phyloP scores from a whole-genome alignment of 1,139 yeast genomes.

The Diutina sp. region DNA sequence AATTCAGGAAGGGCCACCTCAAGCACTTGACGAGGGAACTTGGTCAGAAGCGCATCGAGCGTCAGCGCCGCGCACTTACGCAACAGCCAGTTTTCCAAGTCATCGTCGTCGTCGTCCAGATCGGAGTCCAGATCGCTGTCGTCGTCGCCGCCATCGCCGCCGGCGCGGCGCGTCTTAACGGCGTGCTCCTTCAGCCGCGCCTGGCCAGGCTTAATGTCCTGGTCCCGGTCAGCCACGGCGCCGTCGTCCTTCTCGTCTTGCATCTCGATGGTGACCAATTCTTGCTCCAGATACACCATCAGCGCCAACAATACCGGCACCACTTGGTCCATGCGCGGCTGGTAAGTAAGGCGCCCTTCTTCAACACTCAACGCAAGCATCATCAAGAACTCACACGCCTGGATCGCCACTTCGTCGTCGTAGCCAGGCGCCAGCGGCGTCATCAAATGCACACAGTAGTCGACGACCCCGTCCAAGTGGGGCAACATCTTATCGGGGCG shows the following conservation, averaged over 20 bases:
- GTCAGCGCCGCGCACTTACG: constrained; percentile 94
- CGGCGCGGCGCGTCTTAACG: constrained; percentile 13
- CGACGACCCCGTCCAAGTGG: constrained; percentile 74
- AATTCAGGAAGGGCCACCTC: constrained; percentile 61
- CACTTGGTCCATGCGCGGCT: constrained; percentile 45
- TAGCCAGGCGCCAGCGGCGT: constrained; percentile 20
- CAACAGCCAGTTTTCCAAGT: constrained; percentile 72
- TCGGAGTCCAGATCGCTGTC: constrained; percentile 48
- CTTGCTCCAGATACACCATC: constrained; percentile 85
- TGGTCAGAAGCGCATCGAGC: constrained; percentile 64
- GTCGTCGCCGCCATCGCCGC: constrained; percentile 34
- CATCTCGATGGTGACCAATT: constrained; percentile 54
- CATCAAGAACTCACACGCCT: constrained; percentile 85
- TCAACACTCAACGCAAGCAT: constrained; percentile 45
- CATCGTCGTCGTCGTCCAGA: constrained; percentile 28
- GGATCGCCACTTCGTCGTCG: constrained; percentile 70
- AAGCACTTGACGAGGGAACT: constrained; percentile 57
- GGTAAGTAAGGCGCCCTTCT: constrained; percentile 34
- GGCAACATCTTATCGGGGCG: constrained; percentile 74
- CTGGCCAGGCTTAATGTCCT: constrained; percentile 73
- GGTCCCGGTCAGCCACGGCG: constrained; percentile 60
- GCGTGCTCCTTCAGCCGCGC: constrained; percentile 64
- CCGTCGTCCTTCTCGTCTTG: constrained; percentile 64
- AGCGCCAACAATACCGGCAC: constrained; percentile 66
- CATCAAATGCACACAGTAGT: constrained; percentile 75